Percentiles rank a stretch among this genome's conserved stretches.
These are phyloP conservation scores for Penicillium digitatum DNA, from an alignment of 2,329 filamentous ascomycete species.

Conservation along the genomic window DNA sequence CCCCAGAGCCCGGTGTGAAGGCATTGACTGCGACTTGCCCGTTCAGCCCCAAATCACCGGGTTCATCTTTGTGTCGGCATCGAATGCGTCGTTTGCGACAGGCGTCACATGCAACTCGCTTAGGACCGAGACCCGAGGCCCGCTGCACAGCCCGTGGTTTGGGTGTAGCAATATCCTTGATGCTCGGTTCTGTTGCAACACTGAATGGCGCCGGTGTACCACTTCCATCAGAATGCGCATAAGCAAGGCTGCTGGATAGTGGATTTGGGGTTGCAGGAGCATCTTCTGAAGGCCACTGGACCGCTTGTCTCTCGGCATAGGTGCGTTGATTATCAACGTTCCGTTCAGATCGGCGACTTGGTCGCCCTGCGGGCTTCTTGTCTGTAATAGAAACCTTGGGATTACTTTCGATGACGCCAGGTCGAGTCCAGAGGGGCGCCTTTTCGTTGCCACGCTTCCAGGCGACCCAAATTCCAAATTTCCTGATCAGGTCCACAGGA, in stretches of 20 bases:
- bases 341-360: conserved; percentile 54
- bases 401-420: conserved; percentile 52
- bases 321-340: conserved; percentile 45
- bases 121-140: conserved; percentile 57
- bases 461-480: conserved; percentile 62
- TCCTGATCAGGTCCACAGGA: conserved; percentile 56
- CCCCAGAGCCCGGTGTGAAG: conserved; percentile 28
- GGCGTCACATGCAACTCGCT: conserved; percentile 58
- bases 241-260: conserved; percentile 9
- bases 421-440: conserved; percentile 60
- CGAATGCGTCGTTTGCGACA: conserved; percentile 60
- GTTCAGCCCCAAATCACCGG: conserved; percentile 26
- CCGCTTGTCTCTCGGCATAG: conserved; percentile 38
- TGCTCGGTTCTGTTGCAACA: conserved; percentile 14
- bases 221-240: conserved; percentile 23
- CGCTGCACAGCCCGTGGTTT: conserved; percentile 49
- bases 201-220: conserved; percentile 21
- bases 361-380: conserved; percentile 55
- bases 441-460: conserved; percentile 65
- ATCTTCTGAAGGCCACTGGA: conserved; percentile 35
- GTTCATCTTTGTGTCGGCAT: conserved; percentile 61
- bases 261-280: conserved; percentile 15
- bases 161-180: conserved; percentile 28
- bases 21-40: conserved; percentile 30
- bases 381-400: conserved; percentile 46